Base-by-base conservation (phyloP, 2,329 filamentous ascomycete genomes). In the Aureobasidium sp. region DNA sequence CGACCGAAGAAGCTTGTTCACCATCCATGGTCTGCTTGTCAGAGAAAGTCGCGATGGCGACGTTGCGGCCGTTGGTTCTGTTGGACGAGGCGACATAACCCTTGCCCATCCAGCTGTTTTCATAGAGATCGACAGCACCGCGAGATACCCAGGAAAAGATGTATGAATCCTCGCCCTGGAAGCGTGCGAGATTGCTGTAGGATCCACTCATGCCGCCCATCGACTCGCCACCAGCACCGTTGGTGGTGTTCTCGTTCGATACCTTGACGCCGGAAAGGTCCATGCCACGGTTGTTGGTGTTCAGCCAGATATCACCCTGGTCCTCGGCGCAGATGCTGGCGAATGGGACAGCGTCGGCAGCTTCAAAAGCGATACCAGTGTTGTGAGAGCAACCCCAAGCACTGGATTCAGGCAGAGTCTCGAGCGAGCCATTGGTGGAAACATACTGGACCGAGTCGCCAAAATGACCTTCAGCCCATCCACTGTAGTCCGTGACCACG, bases 191-290 rank as follows among this genome's bases (percentile, higher is more conserved):
- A 8, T 73, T 74, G 65, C 79, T 83, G 74, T 84, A 86, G 2
- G 81, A 84, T 31, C 83, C 83, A n/a, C 77, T 75, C 80, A 83
- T 85, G 57, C 83, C 83, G 42, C 83, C 83, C 78, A 84, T 80
- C 29, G 81, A 73, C 69, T 85, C 83, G 50, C 81, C 81, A 42
- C 75, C 77, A 6, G 70, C 81, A 40, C 83, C 83, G 67, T 85
- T 85, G 62, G 80, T 84, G 23, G 78, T 79, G 64, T 83, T 81
- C 69, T 85, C 82, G 69, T 85, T 85, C 61, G 82, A 82, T 62
- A 86, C 76, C 72, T 85, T 85, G 65, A 81, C 75, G 31, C 81
- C 81, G 43, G 69, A 67, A 57, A 70, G 70, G 60, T 62, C 67
- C 83, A 85, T 85, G 27, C 78, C 78, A 65, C 81, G 80, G 2